A percentile compares a stretch with the other conserved stretches of the same genome.
Evolutionary conservation across 768 basidiomycete genomes (phyloP).

Genomic region (Calocybe indica): DNA sequence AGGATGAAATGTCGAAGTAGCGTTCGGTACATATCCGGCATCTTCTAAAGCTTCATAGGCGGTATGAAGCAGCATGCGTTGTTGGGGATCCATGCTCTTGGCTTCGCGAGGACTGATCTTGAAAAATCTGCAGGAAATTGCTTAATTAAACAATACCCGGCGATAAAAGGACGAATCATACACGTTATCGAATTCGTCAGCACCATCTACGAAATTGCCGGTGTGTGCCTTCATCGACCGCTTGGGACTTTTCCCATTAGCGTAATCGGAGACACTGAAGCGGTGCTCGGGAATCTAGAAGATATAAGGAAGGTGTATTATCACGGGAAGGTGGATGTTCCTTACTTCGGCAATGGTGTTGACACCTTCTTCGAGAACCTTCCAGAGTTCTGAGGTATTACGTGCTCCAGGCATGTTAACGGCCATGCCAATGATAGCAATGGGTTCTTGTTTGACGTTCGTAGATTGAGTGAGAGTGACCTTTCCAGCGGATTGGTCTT

Average conservation of each 20-base stretch:
- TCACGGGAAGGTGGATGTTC: neutral
- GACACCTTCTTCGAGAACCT: conserved; percentile 46
- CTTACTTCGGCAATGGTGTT: conserved; percentile 54
- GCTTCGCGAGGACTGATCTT: conserved; percentile 72
- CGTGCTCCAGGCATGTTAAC: conserved; percentile 52
- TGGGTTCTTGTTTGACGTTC: conserved; percentile 36
- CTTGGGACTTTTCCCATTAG: conserved; percentile 19
- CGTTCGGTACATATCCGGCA: conserved; percentile 62
- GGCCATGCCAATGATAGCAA: conserved; percentile 73
- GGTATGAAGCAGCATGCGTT: conserved; percentile 59
- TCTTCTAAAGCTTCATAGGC: conserved; percentile 67
- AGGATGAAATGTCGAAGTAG: conserved; percentile 43
- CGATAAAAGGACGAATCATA: conserved; percentile 8
- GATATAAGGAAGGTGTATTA: conserved; percentile 3
- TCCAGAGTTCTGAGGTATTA: conserved; percentile 47
- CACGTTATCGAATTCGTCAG: conserved; percentile 58
- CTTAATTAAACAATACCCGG: neutral
- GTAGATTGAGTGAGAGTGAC: neutral
- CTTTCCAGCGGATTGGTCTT: conserved; percentile 16
- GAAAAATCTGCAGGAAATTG: conserved; percentile 42
- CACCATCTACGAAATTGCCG: conserved; percentile 59
- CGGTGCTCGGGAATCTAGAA: conserved; percentile 56
- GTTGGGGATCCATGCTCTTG: conserved; percentile 72
- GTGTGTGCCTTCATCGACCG: conserved; percentile 44
- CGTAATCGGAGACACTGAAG: conserved; percentile 42